Conservation (phyloP, 2,329 filamentous ascomycete species). For the Curvularia sp. region DNA sequence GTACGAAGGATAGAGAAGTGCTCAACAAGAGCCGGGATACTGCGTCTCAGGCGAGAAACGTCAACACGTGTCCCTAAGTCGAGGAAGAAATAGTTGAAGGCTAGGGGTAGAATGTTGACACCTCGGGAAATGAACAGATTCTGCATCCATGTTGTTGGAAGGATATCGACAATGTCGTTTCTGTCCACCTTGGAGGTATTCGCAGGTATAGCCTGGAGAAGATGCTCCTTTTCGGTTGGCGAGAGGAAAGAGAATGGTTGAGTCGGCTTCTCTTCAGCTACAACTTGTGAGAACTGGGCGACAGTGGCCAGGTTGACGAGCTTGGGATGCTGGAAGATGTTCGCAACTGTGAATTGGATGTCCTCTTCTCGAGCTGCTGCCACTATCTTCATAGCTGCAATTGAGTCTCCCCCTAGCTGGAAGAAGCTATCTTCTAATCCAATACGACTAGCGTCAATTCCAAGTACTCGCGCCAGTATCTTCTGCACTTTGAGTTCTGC, state of each 20-base stretch:
- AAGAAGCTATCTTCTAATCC: slow-evolving; percentile 52
- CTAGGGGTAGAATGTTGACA: not conserved
- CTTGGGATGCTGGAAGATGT: slow-evolving; percentile 4
- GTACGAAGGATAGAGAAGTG: slow-evolving; percentile 5
- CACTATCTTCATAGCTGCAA: slow-evolving; percentile 49
- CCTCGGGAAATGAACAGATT: not conserved
- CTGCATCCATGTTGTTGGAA: not conserved
- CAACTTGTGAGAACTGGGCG: not conserved
- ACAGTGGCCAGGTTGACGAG: not conserved
- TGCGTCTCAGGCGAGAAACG: not conserved
- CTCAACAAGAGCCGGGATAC: not conserved
- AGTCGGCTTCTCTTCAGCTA: not conserved
- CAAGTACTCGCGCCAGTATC: not conserved
- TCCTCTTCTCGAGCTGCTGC: not conserved
- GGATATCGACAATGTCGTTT: not conserved
- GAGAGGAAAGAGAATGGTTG: slow-evolving; percentile 2
- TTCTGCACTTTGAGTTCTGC: not conserved
- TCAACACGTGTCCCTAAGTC: slow-evolving; percentile 1
- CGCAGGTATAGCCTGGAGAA: not conserved
- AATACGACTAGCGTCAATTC: not conserved
- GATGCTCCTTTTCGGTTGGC: slow-evolving; percentile 33
- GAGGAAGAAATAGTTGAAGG: slow-evolving; percentile 9
- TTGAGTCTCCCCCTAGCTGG: slow-evolving; percentile 54
- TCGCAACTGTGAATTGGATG: not conserved
- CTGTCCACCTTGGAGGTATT: not conserved